phyloP scores from a whole-genome alignment of 805 yeast species.

The Saccharomyces eubayanus region DNA sequence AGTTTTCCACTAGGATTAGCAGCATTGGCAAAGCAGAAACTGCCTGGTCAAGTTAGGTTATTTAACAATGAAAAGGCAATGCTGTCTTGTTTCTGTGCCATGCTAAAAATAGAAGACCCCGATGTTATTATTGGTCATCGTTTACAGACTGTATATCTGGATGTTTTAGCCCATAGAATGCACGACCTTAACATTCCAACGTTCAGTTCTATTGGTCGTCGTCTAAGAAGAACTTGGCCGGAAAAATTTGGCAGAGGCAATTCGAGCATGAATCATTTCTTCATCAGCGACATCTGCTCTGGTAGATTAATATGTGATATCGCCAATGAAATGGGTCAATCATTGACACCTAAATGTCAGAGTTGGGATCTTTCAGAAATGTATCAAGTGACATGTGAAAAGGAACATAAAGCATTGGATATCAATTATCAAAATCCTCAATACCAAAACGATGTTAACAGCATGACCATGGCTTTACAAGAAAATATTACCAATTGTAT shows the following conservation, averaged over 20 bases:
- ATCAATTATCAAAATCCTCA: slow-evolving; percentile 62
- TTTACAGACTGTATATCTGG: slow-evolving; percentile 69
- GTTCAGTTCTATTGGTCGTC: slow-evolving; percentile 80
- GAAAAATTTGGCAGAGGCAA: slow-evolving; percentile 52
- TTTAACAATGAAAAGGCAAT: slow-evolving; percentile 70
- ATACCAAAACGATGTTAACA: slow-evolving; percentile 57
- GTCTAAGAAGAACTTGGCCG: slow-evolving; percentile 71
- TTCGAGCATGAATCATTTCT: slow-evolving; percentile 43
- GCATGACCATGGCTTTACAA: slow-evolving; percentile 58
- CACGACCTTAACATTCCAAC: slow-evolving; percentile 61
- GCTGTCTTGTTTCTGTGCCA: slow-evolving; percentile 64
- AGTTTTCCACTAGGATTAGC: slow-evolving; percentile 72
- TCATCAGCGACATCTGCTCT: slow-evolving; percentile 61
- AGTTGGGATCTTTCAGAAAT: slow-evolving; percentile 91
- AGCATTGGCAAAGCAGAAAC: slow-evolving; percentile 46
- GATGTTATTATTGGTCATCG: slow-evolving; percentile 87
- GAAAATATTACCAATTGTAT: slow-evolving; percentile 61
- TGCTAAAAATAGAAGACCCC: slow-evolving; percentile 74
- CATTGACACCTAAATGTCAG: slow-evolving; percentile 83
- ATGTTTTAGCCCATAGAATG: slow-evolving; percentile 74
- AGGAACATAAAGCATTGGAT: slow-evolving; percentile 54
- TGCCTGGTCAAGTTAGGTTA: slow-evolving; percentile 39
- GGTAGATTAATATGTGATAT: slow-evolving; percentile 90
- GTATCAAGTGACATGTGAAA: slow-evolving; percentile 71
- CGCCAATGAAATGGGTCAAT: slow-evolving; percentile 90